Base-by-base conservation (phyloP, 1,284 basidiomycete species). In the Ganoderma lingzhi region DNA sequence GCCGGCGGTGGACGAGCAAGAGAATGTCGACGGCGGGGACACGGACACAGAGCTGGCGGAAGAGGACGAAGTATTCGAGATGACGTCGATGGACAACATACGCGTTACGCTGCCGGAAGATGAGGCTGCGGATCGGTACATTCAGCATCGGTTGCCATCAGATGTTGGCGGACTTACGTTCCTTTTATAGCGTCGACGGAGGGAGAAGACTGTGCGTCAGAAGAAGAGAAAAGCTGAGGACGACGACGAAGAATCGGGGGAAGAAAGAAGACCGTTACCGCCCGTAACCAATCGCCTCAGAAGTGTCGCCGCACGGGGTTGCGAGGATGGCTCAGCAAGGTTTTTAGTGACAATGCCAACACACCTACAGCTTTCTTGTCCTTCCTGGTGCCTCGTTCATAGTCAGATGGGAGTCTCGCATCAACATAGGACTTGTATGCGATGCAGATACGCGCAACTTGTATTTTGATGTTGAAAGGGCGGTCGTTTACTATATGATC, bases 21-120 rank as follows among this genome's bases (percentile, higher is more conserved):
- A 60, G 58, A 37, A 17, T 23, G 39, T 17, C 48, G 59, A 42
- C 3, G 59, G 41, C 23, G 39, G 10, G 23, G 59, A 41, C 23
- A 15, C 37, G 14, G 39, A 61, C 10, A 41, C 59, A 5, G 59
- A 42, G 15, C 9, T 61, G 19, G 59, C 59, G 39, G 59, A 61
- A 12, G 59, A 60, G n/a, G 59, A 61, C 5, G 39, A 61, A 28
- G 59, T 61, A 3, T 61, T 41, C 23, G 41, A 61, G 59, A 42
- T 61, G 59, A 61, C 59, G 23, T 61, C 59, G 37, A 41, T 61
- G 23, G 39, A 42, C 23, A 30, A 61, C 28, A 61, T 61, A 6
- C 35, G 3, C 23, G 37, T 61, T 23, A 5, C 10, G 59, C 59
- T 61, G 58, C 10, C 35, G 9, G 59, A 61, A 1, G 59, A 42